Evolutionary conservation across 1,284 basidiomycete genomes (phyloP), one percentile per base, ranked within the genome.

Genomic region (Malassezia caprae): DNA sequence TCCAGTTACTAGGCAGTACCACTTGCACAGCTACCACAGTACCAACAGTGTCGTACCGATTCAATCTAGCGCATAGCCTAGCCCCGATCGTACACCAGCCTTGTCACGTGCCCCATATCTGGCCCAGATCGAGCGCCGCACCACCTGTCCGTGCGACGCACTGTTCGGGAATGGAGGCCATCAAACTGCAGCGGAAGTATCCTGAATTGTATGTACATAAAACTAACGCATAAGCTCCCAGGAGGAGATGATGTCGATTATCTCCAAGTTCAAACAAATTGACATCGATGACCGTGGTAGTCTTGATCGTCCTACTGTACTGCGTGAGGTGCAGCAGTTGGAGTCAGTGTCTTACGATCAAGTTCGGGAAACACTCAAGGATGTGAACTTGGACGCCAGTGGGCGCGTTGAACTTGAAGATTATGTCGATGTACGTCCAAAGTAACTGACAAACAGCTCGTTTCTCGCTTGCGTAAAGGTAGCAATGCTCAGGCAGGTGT

Each of bases 351-450:
- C 62, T 19, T 75, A 67, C 59, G 68, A 68, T 56, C 64, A 70
- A 57, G 59, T 72, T 11, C 61, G 80, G 62, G 80, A 81, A 76
- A 96, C 91, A 0, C 80, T 99, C 75, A 99, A 99, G 78, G 82
- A 86, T 63, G 91, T 96, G 72, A 86, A 85, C 63, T 83, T 96
- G 40, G 93, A 98, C 73, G 85, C 93, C 7, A 89, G 86, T 66
- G 94, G 94, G 32, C 88, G 90, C 72, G 85, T 99, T 56, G 94
- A 96, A 77, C 79, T 98, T 56, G 94, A 98, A 65, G 93, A 98
- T 76, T 98, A 90, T 84, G 90, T 98, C 45, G 90, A 93, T 80
- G 87, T 88, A 68, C 57, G 82, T 52, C n/a, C 7, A 53, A 50
- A 56, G 4, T 4, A 27, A 10, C 62, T 53, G 15, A 41, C 26